phyloP scores from a whole-genome alignment of 176 grass and related monocot genomes.

The Aegilops tauschii region DNA sequence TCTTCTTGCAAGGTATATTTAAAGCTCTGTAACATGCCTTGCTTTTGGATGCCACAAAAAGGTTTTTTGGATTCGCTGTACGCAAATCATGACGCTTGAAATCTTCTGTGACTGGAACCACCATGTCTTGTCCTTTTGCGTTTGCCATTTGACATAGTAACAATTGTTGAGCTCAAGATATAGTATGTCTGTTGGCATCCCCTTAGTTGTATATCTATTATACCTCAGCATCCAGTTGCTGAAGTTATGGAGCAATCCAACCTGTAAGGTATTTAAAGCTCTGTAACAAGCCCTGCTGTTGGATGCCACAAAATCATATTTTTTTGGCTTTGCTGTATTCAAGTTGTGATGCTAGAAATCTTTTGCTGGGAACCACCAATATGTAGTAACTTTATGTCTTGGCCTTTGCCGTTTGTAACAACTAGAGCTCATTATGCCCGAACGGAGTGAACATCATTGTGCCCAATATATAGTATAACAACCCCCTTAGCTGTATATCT shows the following conservation, averaged over 20 bases:
- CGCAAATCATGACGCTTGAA: background rate
- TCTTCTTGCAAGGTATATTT: constrained; percentile 58
- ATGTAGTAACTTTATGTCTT: background rate
- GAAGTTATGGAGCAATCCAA: background rate
- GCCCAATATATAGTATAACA: background rate
- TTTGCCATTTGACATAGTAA: background rate
- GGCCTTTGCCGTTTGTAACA: background rate
- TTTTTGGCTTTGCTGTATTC: background rate
- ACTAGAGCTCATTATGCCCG: background rate
- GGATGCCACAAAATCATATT: background rate
- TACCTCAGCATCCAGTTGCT: background rate
- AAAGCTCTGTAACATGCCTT: background rate
- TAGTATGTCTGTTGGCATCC: background rate
- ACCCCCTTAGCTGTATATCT: background rate
- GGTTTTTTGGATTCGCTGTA: background rate
- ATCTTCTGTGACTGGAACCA: background rate
- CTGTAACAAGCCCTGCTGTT: background rate
- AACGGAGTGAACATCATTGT: background rate
- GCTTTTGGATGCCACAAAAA: background rate
- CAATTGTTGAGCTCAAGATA: background rate
- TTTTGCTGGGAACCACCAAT: background rate
- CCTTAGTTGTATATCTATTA: background rate
- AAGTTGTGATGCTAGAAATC: background rate
- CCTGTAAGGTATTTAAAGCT: background rate
- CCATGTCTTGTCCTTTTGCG: background rate